phyloP scores from a whole-genome alignment of 345 rosid genomes.

The Trapa bicornis region DNA sequence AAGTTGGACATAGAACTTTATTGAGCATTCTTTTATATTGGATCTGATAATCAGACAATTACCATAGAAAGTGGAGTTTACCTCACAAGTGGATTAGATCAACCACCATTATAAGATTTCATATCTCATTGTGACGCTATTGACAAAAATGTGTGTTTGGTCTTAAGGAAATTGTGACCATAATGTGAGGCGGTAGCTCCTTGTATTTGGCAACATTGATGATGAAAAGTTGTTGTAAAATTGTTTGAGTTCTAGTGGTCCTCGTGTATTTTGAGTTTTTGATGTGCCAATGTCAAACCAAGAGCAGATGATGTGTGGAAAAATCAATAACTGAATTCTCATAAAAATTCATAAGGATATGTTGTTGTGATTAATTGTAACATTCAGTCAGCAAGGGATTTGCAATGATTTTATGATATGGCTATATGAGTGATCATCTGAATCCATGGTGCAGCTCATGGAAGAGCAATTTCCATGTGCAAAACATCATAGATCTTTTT shows the following conservation, averaged over 20 bases:
- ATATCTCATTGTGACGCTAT: not conserved
- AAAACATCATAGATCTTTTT: not conserved
- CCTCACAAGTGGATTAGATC: not conserved
- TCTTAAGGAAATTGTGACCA: not conserved
- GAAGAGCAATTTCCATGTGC: not conserved
- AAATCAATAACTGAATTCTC: not conserved
- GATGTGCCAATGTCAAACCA: no score
- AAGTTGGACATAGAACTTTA: conserved; percentile 9
- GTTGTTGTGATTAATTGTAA: not conserved
- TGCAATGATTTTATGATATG: not conserved
- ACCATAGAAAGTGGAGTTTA: not conserved
- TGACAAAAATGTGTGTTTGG: not conserved
- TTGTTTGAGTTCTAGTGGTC: no score
- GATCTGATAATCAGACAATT: not conserved
- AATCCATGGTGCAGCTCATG: not conserved
- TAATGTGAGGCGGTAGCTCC: not conserved
- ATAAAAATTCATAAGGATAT: not conserved
- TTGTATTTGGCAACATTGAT: not conserved
- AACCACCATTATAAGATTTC: not conserved
- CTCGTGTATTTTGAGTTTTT: no score
- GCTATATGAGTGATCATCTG: not conserved
- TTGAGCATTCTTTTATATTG: not conserved
- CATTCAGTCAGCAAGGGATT: not conserved
- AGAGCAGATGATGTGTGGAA: not conserved
- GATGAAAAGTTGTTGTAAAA: no score